Conservation (phyloP, 208 protist genomes). For the Blastocrithidia nonstop region DNA sequence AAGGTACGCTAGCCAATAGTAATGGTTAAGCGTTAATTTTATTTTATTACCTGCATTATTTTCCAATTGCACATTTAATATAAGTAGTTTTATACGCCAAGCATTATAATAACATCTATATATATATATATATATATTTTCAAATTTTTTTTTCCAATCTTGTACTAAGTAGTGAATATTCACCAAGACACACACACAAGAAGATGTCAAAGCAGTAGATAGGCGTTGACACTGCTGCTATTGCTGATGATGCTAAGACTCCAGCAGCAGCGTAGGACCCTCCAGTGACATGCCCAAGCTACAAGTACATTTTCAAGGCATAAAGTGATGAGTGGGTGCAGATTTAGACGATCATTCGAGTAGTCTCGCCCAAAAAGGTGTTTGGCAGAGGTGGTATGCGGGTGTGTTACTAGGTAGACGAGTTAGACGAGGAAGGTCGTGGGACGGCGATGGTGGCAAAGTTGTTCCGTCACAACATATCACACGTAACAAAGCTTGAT, state of each 20-base stretch:
- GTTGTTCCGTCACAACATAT: constrained; percentile 62
- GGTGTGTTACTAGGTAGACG: constrained; percentile 71
- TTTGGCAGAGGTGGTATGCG: constrained; percentile 69
- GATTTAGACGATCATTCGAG: constrained; percentile 31
- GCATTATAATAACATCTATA: too few relatives aligned
- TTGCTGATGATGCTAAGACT: neutral
- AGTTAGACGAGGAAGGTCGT: constrained; percentile 51
- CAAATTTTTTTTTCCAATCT: too few relatives aligned
- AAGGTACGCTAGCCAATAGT: too few relatives aligned
- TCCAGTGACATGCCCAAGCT: constrained; percentile 28
- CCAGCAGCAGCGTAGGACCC: constrained; percentile 7
- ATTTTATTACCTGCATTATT: too few relatives aligned
- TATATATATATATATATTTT: too few relatives aligned
- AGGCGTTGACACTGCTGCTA: too few relatives aligned
- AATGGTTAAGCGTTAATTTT: too few relatives aligned
- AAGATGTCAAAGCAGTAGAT: too few relatives aligned
- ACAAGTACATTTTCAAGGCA: constrained; percentile 65
- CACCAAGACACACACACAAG: too few relatives aligned
- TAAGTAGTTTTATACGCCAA: too few relatives aligned
- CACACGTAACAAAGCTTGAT: constrained; percentile 58
- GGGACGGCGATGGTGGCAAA: constrained; percentile 65
- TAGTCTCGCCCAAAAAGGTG: constrained; percentile 21
- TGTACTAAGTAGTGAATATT: too few relatives aligned
- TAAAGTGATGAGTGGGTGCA: constrained; percentile 41
- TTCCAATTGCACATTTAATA: too few relatives aligned